phyloP scores from a whole-genome alignment of 192 early-diverging fungal genomes.

The Podila minutissima region DNA sequence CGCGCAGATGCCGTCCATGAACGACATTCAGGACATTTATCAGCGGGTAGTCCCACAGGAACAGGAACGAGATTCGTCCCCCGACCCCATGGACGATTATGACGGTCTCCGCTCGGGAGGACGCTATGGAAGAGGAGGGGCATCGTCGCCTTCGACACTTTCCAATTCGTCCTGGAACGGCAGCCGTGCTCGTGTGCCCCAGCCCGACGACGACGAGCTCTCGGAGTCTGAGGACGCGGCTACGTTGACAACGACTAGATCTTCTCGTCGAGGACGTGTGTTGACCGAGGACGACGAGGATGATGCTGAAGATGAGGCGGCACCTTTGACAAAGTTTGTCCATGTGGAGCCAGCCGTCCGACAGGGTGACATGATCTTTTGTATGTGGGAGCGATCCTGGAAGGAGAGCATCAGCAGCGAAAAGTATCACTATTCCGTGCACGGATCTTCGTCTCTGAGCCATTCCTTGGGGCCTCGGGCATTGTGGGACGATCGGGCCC shows the following conservation, averaged over 20 bases:
- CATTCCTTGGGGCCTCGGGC: no score
- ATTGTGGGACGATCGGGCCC: slow-evolving; percentile 32
- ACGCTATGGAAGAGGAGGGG: neutral
- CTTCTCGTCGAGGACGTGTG: neutral
- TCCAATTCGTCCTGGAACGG: slow-evolving; percentile 15
- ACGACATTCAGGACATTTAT: slow-evolving; percentile 32
- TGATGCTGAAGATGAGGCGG: neutral
- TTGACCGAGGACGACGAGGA: neutral
- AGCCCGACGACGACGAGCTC: slow-evolving; percentile 15
- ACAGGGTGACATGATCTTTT: slow-evolving; percentile 37
- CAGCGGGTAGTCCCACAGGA: slow-evolving; percentile 7
- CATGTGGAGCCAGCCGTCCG: slow-evolving; percentile 21
- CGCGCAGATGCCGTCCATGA: neutral
- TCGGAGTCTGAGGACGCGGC: slow-evolving; percentile 28
- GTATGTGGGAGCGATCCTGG: slow-evolving; percentile 20
- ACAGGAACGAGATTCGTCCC: neutral
- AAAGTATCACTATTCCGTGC: neutral
- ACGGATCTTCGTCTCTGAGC: neutral
- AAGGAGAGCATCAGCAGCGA: slow-evolving; percentile 9
- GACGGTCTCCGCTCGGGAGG: neutral
- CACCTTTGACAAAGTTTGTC: neutral
- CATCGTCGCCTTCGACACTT: slow-evolving; percentile 5
- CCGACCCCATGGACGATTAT: slow-evolving; percentile 4
- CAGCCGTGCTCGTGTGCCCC: slow-evolving; percentile 11
- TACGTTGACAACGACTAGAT: neutral